Conservation (phyloP, 345 rosid species). For the Salix exigua region DNA sequence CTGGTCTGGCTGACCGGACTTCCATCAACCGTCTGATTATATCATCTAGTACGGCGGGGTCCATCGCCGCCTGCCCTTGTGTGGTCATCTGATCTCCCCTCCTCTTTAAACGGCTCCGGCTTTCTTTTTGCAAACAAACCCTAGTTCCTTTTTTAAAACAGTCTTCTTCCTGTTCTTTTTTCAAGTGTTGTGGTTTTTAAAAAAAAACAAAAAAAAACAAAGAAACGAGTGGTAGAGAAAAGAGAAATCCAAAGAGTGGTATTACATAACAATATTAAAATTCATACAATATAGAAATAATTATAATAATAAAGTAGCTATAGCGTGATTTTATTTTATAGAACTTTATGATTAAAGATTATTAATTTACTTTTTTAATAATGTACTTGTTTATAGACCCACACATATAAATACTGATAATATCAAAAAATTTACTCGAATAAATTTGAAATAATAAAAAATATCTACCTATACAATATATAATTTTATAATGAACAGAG, state of each 20-base stretch:
- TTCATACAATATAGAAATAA: too few species aligned
- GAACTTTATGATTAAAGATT: too few species aligned
- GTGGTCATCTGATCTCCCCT: conserved; percentile 45
- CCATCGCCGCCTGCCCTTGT: conserved; percentile 55
- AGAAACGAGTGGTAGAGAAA: neutral
- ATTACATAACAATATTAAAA: too few species aligned
- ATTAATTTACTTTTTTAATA: too few species aligned
- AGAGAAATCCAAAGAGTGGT: neutral
- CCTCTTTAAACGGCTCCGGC: conserved; percentile 15
- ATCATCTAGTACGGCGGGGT: conserved; percentile 62
- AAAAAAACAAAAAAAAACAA: neutral
- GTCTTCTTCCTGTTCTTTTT: neutral
- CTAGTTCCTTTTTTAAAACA: neutral
- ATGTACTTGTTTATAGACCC: too few species aligned
- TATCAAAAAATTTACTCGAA: too few species aligned
- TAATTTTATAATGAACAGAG: too few species aligned
- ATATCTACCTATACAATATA: too few species aligned
- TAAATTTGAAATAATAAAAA: too few species aligned
- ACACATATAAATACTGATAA: too few species aligned
- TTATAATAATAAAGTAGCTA: too few species aligned
- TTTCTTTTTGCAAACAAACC: conserved; percentile 10
- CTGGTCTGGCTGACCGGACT: conserved; percentile 83
- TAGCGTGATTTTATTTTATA: too few species aligned
- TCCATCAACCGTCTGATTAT: conserved; percentile 76
- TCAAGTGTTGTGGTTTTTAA: neutral